These are phyloP conservation scores for Zygosaccharomyces siamensis DNA, from an alignment of 805 yeast species.

Conservation along the genomic window DNA sequence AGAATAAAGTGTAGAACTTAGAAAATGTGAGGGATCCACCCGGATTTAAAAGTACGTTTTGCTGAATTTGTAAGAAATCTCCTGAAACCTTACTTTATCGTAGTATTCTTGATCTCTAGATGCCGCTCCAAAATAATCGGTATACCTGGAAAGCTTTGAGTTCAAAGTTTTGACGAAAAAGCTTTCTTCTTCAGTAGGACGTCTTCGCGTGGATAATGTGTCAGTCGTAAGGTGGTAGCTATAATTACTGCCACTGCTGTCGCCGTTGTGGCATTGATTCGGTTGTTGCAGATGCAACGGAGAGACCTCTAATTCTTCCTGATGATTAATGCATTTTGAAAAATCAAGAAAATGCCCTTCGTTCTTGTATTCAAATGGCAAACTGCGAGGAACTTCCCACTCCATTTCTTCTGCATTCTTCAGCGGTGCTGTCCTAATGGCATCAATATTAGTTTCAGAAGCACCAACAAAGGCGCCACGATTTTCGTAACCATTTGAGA, in stretches of 20 bases:
- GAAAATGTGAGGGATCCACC: background rate
- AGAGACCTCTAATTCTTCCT: background rate
- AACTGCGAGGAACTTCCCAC: slow-evolving; percentile 6
- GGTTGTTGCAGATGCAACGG: background rate
- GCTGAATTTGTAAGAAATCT: slow-evolving; percentile 32
- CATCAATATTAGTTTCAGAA: background rate
- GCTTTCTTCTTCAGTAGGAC: slow-evolving; percentile 9
- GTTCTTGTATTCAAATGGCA: slow-evolving; percentile 2
- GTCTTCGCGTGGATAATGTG: background rate
- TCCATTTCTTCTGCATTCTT: background rate
- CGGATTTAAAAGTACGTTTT: slow-evolving; percentile 26
- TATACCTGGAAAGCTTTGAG: slow-evolving; percentile 23
- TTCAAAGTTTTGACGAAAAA: slow-evolving; percentile 17
- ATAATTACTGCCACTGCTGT: background rate
- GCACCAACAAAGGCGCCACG: background rate
- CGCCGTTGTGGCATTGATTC: background rate
- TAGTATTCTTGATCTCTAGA: slow-evolving; percentile 27
- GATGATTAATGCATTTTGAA: background rate
- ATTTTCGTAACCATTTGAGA: background rate
- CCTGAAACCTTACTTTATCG: slow-evolving; percentile 34
- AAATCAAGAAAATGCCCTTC: slow-evolving; percentile 1
- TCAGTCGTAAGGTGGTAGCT: slow-evolving; percentile 1
- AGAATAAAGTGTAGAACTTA: background rate
- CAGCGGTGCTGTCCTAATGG: background rate
- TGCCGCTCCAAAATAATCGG: slow-evolving; percentile 20